These are phyloP conservation scores for Cryphonectria nitschkei DNA, from an alignment of 2,329 filamentous ascomycete genomes.

Conservation along the genomic window DNA sequence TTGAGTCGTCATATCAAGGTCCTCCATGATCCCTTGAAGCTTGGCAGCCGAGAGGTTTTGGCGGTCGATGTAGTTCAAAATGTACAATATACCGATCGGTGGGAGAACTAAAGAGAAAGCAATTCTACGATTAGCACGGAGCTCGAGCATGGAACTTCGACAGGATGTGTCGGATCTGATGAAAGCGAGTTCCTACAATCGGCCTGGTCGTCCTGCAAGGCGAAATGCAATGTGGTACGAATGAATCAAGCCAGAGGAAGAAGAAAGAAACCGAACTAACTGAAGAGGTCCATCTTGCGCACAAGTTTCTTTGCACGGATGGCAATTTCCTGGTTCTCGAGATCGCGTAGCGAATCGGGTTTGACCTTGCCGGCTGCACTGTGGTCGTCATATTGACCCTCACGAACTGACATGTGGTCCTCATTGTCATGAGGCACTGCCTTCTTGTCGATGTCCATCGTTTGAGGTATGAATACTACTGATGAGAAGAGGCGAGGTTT, in stretches of 20 bases:
- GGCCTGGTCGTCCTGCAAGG: not conserved
- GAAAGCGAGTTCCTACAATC: not conserved
- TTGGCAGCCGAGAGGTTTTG: conserved; percentile 44
- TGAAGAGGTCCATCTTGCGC: conserved; percentile 28
- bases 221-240: not conserved
- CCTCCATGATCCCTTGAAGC: conserved; percentile 44
- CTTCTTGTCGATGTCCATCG: conserved; percentile 26
- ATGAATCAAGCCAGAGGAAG: not conserved
- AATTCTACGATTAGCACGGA: not conserved
- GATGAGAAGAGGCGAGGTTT: not conserved
- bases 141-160: not conserved
- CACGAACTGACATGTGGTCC: conserved; percentile 24
- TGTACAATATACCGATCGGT: conserved; percentile 42
- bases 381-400: conserved; percentile 25
- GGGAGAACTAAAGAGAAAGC: conserved; percentile 24
- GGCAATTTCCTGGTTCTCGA: conserved; percentile 19
- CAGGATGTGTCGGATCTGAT: not conserved
- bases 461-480: not conserved
- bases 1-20: conserved; percentile 41
- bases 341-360: conserved; percentile 22
- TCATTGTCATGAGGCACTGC: conserved; percentile 9
- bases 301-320: conserved; percentile 28
- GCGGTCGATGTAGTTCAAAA: conserved; percentile 46
- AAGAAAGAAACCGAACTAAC: not conserved
- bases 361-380: conserved; percentile 12